These are phyloP conservation scores for Malus hybrid DNA, from an alignment of 331 rosid species.

Conservation along the genomic window DNA sequence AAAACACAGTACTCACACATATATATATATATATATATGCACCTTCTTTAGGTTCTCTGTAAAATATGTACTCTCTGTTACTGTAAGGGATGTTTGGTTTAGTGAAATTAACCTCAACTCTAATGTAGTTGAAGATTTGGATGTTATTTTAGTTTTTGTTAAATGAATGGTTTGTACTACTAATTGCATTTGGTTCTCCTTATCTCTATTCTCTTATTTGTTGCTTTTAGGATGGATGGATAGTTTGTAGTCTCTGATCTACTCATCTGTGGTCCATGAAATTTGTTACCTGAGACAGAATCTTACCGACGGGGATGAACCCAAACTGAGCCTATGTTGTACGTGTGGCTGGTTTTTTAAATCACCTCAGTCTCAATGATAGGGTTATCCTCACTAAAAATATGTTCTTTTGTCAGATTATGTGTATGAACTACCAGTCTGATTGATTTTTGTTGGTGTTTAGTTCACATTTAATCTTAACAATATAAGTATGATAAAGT, in stretches of 20 bases:
- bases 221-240: background rate
- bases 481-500: background rate
- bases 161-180: background rate
- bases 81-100: constrained; percentile 24
- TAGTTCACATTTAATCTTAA: background rate
- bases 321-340: background rate
- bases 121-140: constrained; percentile 24
- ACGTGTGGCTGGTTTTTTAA: background rate
- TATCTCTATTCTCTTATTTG: background rate
- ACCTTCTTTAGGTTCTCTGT: constrained; percentile 26
- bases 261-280: background rate
- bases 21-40: background rate
- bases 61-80: constrained; percentile 15
- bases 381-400: background rate
- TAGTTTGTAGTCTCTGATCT: background rate
- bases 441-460: too few species aligned
- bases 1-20: constrained; percentile 16
- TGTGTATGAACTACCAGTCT: too few species aligned
- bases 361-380: background rate
- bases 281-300: background rate
- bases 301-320: background rate
- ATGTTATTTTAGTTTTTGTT: background rate
- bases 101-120: constrained; percentile 14
- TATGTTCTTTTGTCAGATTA: too few species aligned
- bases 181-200: background rate